Evolutionary conservation across 2,329 filamentous ascomycete genomes (phyloP).

Genomic region (Fusarium tanahbumbuense): DNA sequence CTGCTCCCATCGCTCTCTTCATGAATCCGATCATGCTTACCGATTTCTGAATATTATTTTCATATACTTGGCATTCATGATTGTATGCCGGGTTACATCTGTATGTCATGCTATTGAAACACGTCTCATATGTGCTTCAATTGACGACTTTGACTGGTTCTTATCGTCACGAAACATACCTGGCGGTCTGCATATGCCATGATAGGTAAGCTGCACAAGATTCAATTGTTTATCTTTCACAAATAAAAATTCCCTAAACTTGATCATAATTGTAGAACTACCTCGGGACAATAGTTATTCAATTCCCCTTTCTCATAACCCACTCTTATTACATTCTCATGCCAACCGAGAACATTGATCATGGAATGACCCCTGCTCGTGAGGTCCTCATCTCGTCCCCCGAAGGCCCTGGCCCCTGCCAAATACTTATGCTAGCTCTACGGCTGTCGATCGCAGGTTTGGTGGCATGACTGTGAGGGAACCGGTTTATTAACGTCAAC

Average conservation of each 20-base stretch:
- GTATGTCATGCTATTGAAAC: conserved; percentile 18
- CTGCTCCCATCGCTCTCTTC: conserved; percentile 1
- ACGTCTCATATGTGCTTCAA: conserved; percentile 19
- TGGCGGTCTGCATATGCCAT: conserved; percentile 17
- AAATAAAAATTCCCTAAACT: not conserved
- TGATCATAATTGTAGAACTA: not conserved
- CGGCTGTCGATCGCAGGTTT: conserved; percentile 6
- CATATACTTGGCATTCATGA: not conserved
- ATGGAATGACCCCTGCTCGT: conserved; percentile 20
- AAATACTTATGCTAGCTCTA: not conserved
- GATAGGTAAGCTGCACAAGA: conserved; percentile 10
- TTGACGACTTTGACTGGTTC: conserved; percentile 31
- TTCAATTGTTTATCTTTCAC: conserved; percentile 9
- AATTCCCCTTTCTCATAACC: conserved; percentile 24
- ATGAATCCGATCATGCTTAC: conserved; percentile 8
- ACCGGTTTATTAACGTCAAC: not conserved
- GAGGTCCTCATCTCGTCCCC: conserved; percentile 22
- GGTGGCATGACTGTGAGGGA: conserved; percentile 22
- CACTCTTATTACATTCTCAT: conserved; percentile 42
- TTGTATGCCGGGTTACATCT: not conserved
- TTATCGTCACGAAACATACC: conserved; percentile 21
- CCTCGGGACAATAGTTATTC: not conserved
- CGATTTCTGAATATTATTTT: not conserved
- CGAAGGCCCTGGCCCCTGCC: conserved; percentile 22
- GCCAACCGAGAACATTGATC: conserved; percentile 25